Conservation (phyloP, 2,329 filamentous ascomycete genomes). For the Neophaeococcomyces aloes region DNA sequence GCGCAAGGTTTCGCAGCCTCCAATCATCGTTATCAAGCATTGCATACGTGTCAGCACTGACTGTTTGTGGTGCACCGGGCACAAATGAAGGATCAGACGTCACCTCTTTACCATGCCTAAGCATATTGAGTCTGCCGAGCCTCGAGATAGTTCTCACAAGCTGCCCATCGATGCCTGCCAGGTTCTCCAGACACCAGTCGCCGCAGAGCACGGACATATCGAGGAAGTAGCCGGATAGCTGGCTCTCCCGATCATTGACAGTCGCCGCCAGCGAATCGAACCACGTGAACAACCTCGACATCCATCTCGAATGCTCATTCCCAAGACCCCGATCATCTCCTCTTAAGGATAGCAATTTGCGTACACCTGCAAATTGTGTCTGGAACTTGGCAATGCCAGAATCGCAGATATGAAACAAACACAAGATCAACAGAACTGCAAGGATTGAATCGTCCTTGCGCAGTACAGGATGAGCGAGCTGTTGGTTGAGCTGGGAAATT, state of each 20-base stretch:
- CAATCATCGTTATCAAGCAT: slow-evolving; percentile 60
- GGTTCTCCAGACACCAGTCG: slow-evolving; percentile 68
- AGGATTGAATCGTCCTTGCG: slow-evolving; percentile 78
- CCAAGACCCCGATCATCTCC: slow-evolving; percentile 44
- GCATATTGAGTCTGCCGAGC: slow-evolving; percentile 71
- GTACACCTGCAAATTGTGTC: slow-evolving; percentile 84
- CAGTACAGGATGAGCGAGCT: slow-evolving; percentile 64
- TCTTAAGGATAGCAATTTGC: slow-evolving; percentile 74
- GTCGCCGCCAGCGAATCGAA: slow-evolving; percentile 88
- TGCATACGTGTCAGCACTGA: slow-evolving; percentile 27
- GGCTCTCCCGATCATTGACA: slow-evolving; percentile 82
- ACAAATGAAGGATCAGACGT: slow-evolving; percentile 17
- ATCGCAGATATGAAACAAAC: slow-evolving; percentile 87
- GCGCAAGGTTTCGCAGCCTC: slow-evolving; percentile 32
- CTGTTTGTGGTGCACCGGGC: slow-evolving; percentile 27
- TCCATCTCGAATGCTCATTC: slow-evolving; percentile 56
- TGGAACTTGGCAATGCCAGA: slow-evolving; percentile 88
- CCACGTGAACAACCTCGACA: slow-evolving; percentile 86
- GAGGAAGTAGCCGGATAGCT: slow-evolving; percentile 49
- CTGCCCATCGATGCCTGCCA: slow-evolving; percentile 75
- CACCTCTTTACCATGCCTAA: slow-evolving; percentile 56
- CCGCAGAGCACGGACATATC: slow-evolving; percentile 54
- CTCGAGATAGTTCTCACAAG: slow-evolving; percentile 79
- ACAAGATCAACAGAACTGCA: slow-evolving; percentile 76
- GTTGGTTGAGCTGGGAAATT: slow-evolving; percentile 70